A percentile compares a stretch with the other conserved stretches of the same genome.
These are phyloP conservation scores for Candida sp. DNA, from an alignment of 1,139 yeast species.

Conservation along the genomic window DNA sequence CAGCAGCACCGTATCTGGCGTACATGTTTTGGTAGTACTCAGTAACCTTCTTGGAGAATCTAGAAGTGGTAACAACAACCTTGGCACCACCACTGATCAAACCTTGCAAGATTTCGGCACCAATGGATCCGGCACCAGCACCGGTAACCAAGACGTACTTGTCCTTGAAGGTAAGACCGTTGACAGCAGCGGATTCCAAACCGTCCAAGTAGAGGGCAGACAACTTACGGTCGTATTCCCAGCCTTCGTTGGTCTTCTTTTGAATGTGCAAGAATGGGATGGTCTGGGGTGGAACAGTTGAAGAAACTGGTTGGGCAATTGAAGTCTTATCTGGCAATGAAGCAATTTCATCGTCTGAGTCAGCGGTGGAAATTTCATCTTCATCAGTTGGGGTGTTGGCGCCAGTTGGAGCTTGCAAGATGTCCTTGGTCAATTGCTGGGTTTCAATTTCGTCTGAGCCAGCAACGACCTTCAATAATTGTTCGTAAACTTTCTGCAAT, in stretches of 20 bases:
- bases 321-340: constrained; percentile 77
- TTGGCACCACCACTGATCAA: constrained; percentile 97
- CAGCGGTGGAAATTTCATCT: constrained; percentile 49
- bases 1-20: constrained; percentile 90
- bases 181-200: constrained; percentile 89
- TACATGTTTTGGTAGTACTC: constrained; percentile 95
- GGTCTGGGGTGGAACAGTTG: constrained; percentile 79
- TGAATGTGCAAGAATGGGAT: constrained; percentile 95
- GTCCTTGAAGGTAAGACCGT: constrained; percentile 89
- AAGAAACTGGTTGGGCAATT: constrained; percentile 74
- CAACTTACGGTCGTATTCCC: constrained; percentile 84
- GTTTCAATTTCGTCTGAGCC: constrained; percentile 67
- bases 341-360: constrained; percentile 71
- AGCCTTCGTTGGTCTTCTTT: constrained; percentile 73
- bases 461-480: constrained; percentile 75
- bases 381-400: constrained; percentile 47
- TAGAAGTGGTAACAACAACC: constrained; percentile 94
- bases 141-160: constrained; percentile 94
- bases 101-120: constrained; percentile 97
- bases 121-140: constrained; percentile 99
- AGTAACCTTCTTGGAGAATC: constrained; percentile 93
- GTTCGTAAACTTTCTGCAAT: constrained; percentile 80
- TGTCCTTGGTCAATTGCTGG: constrained; percentile 45
- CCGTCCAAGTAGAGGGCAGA: constrained; percentile 87
- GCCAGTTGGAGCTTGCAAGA: constrained; percentile 38